These are phyloP conservation scores for Pythium insidiosum DNA, from an alignment of 352 stramenopile species.

Conservation along the genomic window DNA sequence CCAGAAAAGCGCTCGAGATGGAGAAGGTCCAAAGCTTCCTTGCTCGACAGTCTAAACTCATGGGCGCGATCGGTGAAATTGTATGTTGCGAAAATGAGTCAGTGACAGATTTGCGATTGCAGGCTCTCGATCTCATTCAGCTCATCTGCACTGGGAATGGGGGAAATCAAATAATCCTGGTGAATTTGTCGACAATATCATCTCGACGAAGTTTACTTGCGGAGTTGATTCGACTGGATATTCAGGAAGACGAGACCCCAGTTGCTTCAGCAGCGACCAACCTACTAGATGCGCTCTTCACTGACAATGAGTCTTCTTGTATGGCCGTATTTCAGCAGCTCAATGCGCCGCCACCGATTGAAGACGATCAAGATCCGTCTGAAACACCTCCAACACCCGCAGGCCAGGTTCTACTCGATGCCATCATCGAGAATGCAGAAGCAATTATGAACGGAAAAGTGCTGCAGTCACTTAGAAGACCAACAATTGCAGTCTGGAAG, in stretches of 20 bases:
- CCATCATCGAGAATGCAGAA: conserved; percentile 40
- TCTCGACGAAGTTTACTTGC: conserved; percentile 41
- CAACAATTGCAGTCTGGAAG: conserved; percentile 46
- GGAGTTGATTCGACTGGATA: conserved; percentile 48
- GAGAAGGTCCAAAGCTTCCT: conserved; percentile 53
- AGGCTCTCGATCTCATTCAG: conserved; percentile 55
- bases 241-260: conserved; percentile 47
- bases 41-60: conserved; percentile 40
- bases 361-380: conserved; percentile 14
- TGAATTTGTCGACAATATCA: conserved; percentile 40
- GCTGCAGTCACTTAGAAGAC: conserved; percentile 1
- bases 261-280: conserved; percentile 46
- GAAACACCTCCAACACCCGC: conserved; percentile 14
- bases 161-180: conserved; percentile 62
- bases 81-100: conserved; percentile 38
- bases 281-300: conserved; percentile 51
- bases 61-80: conserved; percentile 58
- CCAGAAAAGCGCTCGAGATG: conserved; percentile 35
- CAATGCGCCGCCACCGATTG: conserved; percentile 31
- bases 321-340: conserved; percentile 69
- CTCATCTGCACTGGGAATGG: conserved; percentile 45
- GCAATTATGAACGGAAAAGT: conserved; percentile 19
- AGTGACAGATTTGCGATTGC: conserved; percentile 44
- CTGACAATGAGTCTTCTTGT: conserved; percentile 48
- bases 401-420: conserved; percentile 43